Conservation (phyloP, 441 rosid genomes). For the Pelargonium cotyledonis region DNA sequence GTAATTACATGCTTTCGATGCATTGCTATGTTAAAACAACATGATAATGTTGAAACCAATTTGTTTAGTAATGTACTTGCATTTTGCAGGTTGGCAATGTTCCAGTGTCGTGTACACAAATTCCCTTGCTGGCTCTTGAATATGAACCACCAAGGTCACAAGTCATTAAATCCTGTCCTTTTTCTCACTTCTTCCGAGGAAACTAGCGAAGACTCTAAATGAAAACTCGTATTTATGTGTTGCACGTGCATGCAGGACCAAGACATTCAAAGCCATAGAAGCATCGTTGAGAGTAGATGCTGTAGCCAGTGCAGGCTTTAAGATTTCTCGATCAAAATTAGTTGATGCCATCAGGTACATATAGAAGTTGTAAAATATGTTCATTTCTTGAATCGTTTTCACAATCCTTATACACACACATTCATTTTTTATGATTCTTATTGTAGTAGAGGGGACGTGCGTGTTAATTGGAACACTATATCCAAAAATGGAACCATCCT, state of each 20-base stretch:
- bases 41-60: too few species aligned
- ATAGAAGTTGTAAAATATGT: not conserved
- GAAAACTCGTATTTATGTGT: not conserved
- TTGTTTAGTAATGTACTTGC: not conserved
- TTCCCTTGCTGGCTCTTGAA: conserved; percentile 78
- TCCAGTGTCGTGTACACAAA: conserved; percentile 60
- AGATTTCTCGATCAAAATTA: conserved; percentile 77
- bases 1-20: conserved; percentile 6
- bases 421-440: not conserved
- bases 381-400: not conserved
- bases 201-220: too few species aligned
- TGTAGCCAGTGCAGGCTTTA: conserved; percentile 89
- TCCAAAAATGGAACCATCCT: conserved; percentile 66
- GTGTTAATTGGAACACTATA: conserved; percentile 68
- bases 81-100: conserved; percentile 65
- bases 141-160: conserved; percentile 79
- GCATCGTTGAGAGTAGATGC: conserved; percentile 88
- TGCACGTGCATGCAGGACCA: conserved; percentile 45
- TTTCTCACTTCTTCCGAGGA: not conserved
- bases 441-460: conserved; percentile 62
- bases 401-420: too few species aligned
- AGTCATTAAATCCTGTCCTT: not conserved
- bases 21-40: not conserved
- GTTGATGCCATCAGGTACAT: conserved; percentile 65
- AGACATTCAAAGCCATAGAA: conserved; percentile 60